Evolutionary conservation across 2,329 filamentous ascomycete species (phyloP).

Genomic region (Fusarium armeniacum): DNA sequence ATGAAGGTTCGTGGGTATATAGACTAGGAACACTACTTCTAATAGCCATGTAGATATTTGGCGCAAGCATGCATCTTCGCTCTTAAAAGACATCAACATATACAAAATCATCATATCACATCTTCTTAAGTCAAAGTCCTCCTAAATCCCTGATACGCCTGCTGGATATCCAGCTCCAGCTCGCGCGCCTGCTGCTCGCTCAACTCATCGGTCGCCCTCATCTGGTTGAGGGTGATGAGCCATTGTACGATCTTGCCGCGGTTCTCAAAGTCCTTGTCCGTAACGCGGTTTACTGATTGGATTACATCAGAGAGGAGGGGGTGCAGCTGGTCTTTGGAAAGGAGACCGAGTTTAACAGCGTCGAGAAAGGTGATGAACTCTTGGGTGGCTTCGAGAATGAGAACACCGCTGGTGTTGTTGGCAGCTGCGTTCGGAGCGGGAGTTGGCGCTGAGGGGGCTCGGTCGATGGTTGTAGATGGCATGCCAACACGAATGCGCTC

Average conservation of each 20-base stretch:
- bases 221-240: conserved; percentile 97
- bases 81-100: conserved; percentile 19
- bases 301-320: conserved; percentile 95
- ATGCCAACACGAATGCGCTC: conserved; percentile 93
- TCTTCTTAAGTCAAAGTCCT: conserved; percentile 71
- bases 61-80: conserved; percentile 33
- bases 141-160: conserved; percentile 95
- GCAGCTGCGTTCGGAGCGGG: conserved; percentile 59
- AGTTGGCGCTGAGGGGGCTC: conserved; percentile 63
- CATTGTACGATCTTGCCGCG: conserved; percentile 98
- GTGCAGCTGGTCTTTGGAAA: conserved; percentile 97
- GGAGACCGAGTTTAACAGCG: conserved; percentile 89
- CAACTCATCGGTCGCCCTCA: conserved; percentile 94
- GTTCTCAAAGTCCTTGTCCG: conserved; percentile 93
- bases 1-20: conserved; percentile 44
- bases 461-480: conserved; percentile 81
- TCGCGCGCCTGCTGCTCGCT: conserved; percentile 89
- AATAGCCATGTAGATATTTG: conserved; percentile 2
- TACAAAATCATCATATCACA: conserved; percentile 10
- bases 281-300: conserved; percentile 96
- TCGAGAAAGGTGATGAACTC: conserved; percentile 99
- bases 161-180: conserved; percentile 92
- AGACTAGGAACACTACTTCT: conserved; percentile 29
- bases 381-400: conserved; percentile 93
- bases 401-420: conserved; percentile 68